Base-by-base conservation (phyloP, 805 yeast genomes). In the Torulaspora microellipsoides region DNA sequence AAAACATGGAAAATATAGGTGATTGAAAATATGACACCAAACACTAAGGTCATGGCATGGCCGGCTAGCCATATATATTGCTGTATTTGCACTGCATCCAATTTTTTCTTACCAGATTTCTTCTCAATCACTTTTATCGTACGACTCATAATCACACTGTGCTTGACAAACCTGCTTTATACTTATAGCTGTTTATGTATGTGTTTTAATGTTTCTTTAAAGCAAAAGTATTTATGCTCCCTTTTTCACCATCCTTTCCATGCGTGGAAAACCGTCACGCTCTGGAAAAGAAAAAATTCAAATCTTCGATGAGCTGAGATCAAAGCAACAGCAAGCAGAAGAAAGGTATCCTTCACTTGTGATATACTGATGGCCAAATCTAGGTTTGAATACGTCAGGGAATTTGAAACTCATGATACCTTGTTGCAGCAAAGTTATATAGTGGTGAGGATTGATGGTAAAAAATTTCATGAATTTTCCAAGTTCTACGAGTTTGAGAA, bases 381-480 rank as follows among this genome's bases (percentile, higher is more conserved):
- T 3, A 70, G 88, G 48, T 91, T 76, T 60, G 96, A 90, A 60
- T 93, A 91, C 61, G 98, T 90, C 34, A 81, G 79, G 54, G 66
- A 68, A 42, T 93, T 87, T 64, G 99, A 93, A 62, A 69, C 77
- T 27, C 91, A 85, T 45, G 78, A 79, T 52, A 66, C 67, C 27
- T 71, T 93, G 4, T 72, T 93, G 0, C 96, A 90, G 1, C 83
- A 87, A 45, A 80, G 95, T 0, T 82, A 81, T 64, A 80, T 93
- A 8, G 83, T 93, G 8, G 77, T 93, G 2, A 72, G 99, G 34
- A 80, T 93, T 0, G 99, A 93, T 58, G 99, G 99, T 1, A 77
- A 93, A 51, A 95, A 96, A 17, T 93, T 93, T 62, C 99, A 93
- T 66, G 82, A 80, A 54, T 83, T 93, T 54, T 81, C 95, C 2